Evolutionary conservation across 1,284 basidiomycete species (phyloP), one percentile per base, ranked within the genome.

Genomic region (Leccinum subfulvum): DNA sequence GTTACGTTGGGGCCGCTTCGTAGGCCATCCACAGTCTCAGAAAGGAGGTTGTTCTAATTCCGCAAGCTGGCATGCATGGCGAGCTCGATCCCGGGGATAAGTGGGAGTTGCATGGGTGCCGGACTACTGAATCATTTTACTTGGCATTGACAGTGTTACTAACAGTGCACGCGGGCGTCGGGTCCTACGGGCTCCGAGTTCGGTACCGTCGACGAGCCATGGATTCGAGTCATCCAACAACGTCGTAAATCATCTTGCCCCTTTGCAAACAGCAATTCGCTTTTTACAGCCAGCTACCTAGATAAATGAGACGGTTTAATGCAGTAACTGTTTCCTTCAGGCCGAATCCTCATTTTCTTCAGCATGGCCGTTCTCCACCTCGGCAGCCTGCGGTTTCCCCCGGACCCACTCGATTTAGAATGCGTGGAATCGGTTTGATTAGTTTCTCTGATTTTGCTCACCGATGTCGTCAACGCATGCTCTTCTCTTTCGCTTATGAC

Each of bases 401-500:
- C n/a, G 8, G 11, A 18, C 23, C 23, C 13, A 26, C 21, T 23
- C 14, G 11, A 13, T 51, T 26, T 14, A 23, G 21, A 51, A 26
- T 13, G 21, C 18, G 23, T 26, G 21, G 41, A 44, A 44, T 10
- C 0, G 39, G 39, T 44, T 44, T 41, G 0, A 39, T 7, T 2
- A 41, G 39, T 18, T 18, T n/a, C 41, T 9, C 41, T 44, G n/a
- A 18, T 18, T 18, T 18, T 44, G n/a, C 41, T 44, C 18, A 18
- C n/a, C 41, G 0, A 10, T 26, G 23, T 23, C 13, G 49, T 51
- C 49, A 10, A 23, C 3, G 18, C 49, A 23, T 14, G 13, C 7
- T 26, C 49, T 33, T 54, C n/a, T 57, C 79, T 72, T 39, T 78
- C 81, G 62, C 82, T 81, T 64, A 83, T 70, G 53, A 94, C 80